A percentile compares a stretch with the other conserved stretches of the same genome.
Evolutionary conservation across 768 basidiomycete species (phyloP).

Genomic region (Boletus insuetus): DNA sequence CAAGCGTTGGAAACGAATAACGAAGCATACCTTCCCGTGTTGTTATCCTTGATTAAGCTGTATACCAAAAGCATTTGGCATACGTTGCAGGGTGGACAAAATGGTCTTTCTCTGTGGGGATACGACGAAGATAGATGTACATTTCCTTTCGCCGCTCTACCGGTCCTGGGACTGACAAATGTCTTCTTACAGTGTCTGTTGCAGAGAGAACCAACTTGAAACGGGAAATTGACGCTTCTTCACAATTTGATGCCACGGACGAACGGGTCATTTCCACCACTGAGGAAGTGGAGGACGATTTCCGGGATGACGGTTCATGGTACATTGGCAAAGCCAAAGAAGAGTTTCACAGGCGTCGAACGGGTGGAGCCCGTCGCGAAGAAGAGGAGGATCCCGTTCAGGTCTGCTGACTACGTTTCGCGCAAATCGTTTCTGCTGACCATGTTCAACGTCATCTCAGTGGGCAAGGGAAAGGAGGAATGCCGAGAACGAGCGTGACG

Average conservation of each 20-base stretch:
- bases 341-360: constrained; percentile 62
- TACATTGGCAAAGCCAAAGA: constrained; percentile 82
- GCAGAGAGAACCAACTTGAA: constrained; percentile 20
- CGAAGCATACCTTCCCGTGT: constrained; percentile 88
- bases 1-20: constrained; percentile 80
- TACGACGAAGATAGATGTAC: constrained; percentile 47
- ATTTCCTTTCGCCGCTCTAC: neutral
- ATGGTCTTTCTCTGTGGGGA: constrained; percentile 66
- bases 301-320: constrained; percentile 63
- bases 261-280: constrained; percentile 8
- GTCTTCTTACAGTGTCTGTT: constrained; percentile 19
- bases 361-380: constrained; percentile 37
- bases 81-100: constrained; percentile 67
- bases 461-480: constrained; percentile 77
- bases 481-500: constrained; percentile 68
- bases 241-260: constrained; percentile 6
- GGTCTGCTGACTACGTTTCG: constrained; percentile 37
- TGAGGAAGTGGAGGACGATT: constrained; percentile 29
- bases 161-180: constrained; percentile 6
- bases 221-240: constrained; percentile 24
- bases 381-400: constrained; percentile 75
- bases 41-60: constrained; percentile 77
- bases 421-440: constrained; percentile 1
- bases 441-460: constrained; percentile 33
- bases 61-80: constrained; percentile 85